Evolutionary conservation across 2,329 filamentous ascomycete species (phyloP), one percentile per base, ranked within the genome.

Genomic region (Corynespora cassiicola): DNA sequence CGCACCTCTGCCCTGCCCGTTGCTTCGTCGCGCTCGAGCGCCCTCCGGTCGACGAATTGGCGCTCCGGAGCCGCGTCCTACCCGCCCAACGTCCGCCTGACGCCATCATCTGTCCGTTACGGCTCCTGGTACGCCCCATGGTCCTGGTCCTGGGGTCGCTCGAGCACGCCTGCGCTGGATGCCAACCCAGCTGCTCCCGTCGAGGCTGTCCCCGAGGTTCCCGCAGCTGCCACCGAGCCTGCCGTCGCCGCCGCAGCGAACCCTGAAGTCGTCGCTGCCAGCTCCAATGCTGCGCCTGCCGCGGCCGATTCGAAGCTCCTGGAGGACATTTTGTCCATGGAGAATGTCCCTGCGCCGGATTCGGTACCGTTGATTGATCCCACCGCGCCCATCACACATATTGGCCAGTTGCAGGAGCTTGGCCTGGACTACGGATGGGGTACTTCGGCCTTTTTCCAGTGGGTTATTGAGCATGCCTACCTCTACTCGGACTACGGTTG

Each of bases 351-450:
- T 33, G 39, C 52, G 20, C 14, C 39, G 4, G 32, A 53, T n/a
- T 37, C 51, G 24, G 40, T 37, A 16, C 36, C 44, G 5, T 41
- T 59, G 10, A 39, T 58, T 7, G 62, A 67, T 25, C 54, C 76
- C 27, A 75, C 83, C 44, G 71, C 79, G 46, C 80, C 90, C 47
- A 82, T 87, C 22, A 87, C 92, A 59, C 76, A 82, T 33, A 81
- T 95, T 42, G 94, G 94, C 47, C 96, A 91, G 61, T 75, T 99
- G 42, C 82, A 88, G 54, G 78, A 82, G 6, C 75, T 97, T 8
- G 94, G 94, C 3, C 74, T 99, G 15, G 88, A 97, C 57, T 97
- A 86, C 59, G 90, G 92, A 62, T 91, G 76, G 74, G 92, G 92
- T 11, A 82, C 88, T 5, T 88, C 90, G 0, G 73, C 84, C 4